These are phyloP conservation scores for Chlorella sp. DNA, from an alignment of 139 green algal genomes.

Conservation along the genomic window DNA sequence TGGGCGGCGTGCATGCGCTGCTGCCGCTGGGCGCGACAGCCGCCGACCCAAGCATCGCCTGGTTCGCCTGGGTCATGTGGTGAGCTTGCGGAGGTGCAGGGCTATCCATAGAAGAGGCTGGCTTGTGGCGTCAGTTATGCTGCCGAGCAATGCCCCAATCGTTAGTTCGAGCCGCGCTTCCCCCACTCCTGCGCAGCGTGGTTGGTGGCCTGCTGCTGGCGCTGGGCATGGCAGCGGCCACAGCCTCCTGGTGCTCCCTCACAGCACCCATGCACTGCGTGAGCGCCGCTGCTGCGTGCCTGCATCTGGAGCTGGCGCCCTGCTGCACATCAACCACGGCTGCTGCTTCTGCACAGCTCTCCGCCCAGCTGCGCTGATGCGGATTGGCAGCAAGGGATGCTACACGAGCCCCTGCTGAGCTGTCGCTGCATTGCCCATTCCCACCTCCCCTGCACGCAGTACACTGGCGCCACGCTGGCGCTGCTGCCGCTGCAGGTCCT, in stretches of 20 bases:
- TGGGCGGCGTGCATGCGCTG: not conserved
- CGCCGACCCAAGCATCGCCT: not conserved
- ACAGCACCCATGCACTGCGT: not conserved
- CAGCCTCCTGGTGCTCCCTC: not conserved
- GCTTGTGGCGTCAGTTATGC: too few species aligned
- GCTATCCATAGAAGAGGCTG: too few species aligned
- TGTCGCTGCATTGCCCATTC: not conserved
- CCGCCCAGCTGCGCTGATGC: too few species aligned
- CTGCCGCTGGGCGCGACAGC: not conserved
- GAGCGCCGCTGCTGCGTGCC: not conserved
- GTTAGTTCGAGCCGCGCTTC: too few species aligned
- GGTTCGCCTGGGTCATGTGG: not conserved
- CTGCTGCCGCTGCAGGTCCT: constrained; percentile 6
- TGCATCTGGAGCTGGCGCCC: too few species aligned
- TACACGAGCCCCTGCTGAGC: too few species aligned
- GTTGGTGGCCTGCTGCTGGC: not conserved
- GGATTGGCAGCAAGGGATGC: too few species aligned
- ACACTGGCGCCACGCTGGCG: constrained; percentile 17
- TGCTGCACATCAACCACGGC: too few species aligned
- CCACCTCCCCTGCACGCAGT: not conserved
- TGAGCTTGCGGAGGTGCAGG: too few species aligned
- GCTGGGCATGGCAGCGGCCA: not conserved
- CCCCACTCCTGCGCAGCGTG: too few species aligned
- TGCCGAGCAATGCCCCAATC: too few species aligned
- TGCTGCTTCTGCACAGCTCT: too few species aligned